These are phyloP conservation scores for Pseudogymnoascus sp. DNA, from an alignment of 2,329 filamentous ascomycete species.

Conservation along the genomic window DNA sequence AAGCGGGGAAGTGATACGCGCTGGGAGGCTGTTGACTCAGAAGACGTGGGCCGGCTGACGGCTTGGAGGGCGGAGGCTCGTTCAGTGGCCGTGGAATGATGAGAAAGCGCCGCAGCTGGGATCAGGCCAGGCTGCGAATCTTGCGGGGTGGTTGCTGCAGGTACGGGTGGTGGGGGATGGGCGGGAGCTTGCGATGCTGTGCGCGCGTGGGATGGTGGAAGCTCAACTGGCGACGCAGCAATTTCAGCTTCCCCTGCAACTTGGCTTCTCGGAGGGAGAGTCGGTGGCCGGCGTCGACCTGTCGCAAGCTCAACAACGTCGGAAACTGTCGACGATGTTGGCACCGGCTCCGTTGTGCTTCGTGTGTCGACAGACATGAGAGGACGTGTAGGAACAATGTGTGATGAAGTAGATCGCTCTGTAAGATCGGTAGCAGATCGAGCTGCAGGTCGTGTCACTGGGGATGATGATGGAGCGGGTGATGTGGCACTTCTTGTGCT, in stretches of 20 bases:
- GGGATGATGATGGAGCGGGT: constrained; percentile 36
- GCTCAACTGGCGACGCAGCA: neutral
- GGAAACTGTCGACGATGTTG: neutral
- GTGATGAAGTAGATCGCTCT: constrained; percentile 30
- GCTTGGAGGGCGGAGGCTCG: constrained; percentile 24
- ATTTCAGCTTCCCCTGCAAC: neutral
- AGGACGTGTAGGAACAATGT: constrained; percentile 17
- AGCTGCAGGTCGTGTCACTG: constrained; percentile 41
- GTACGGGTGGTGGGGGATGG: constrained; percentile 7
- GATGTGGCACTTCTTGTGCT: constrained; percentile 45
- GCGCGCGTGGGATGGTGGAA: neutral
- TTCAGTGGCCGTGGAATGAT: constrained; percentile 16
- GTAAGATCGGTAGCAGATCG: constrained; percentile 60
- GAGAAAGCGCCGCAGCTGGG: constrained; percentile 9
- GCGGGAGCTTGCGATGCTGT: neutral
- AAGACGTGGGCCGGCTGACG: constrained; percentile 25
- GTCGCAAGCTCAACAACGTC: constrained; percentile 2
- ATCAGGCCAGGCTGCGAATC: constrained; percentile 18
- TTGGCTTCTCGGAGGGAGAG: neutral
- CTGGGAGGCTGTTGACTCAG: constrained; percentile 24
- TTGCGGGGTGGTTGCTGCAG: constrained; percentile 24
- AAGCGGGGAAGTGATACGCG: constrained; percentile 38
- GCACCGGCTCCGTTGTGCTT: constrained; percentile 14
- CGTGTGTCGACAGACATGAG: constrained; percentile 16
- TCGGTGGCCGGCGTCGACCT: neutral